A percentile compares a stretch with the other conserved stretches of the same genome.
These are phyloP conservation scores for Trichoderma breve DNA, from an alignment of 2,329 filamentous ascomycete species.

Conservation along the genomic window DNA sequence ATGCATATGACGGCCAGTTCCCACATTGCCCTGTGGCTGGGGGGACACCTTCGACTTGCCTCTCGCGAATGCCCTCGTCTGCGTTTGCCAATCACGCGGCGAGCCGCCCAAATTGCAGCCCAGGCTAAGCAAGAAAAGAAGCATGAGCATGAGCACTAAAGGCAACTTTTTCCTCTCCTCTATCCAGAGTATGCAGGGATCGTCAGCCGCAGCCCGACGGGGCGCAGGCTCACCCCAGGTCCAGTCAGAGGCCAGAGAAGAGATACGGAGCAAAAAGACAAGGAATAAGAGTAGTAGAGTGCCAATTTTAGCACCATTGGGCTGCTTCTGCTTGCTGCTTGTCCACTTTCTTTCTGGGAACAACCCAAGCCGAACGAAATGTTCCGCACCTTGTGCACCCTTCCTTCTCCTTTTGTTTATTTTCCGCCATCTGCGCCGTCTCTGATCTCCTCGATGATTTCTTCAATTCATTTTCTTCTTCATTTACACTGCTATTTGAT, in stretches of 20 bases:
- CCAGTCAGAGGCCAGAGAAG: neutral
- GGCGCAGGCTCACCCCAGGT: slow-evolving; percentile 14
- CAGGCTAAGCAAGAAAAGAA: neutral
- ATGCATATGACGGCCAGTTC: neutral
- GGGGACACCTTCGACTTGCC: neutral
- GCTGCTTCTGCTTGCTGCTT: neutral
- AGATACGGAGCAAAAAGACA: neutral
- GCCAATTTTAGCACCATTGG: neutral
- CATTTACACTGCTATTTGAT: neutral
- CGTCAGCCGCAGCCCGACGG: slow-evolving; percentile 18
- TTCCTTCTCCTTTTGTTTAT: neutral
- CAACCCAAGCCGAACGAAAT: neutral
- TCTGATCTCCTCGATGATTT: neutral
- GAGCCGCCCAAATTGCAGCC: neutral
- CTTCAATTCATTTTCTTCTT: neutral
- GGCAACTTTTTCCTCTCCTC: neutral
- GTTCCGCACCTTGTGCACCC: neutral
- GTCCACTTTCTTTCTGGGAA: neutral
- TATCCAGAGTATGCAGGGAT: slow-evolving; percentile 2
- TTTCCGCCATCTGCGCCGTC: neutral
- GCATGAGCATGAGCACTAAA: neutral
- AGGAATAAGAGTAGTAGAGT: neutral
- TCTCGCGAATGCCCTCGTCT: neutral
- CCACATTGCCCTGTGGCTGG: neutral
- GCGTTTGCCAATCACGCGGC: slow-evolving; percentile 1